Base-by-base conservation (phyloP, 129 eudicot species). In the Pseudognaphalium luteoalbum region DNA sequence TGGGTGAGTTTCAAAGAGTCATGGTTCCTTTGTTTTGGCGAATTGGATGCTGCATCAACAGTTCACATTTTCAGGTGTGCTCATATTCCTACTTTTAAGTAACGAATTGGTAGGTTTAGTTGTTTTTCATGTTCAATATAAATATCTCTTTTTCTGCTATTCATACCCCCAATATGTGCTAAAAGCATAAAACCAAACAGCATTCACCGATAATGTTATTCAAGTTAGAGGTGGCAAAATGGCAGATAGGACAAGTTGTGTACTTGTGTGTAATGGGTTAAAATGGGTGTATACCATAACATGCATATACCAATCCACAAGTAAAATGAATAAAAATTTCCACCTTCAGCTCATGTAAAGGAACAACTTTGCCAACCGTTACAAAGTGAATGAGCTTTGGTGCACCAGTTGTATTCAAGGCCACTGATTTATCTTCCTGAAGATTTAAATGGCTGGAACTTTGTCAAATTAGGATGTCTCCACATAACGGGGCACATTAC, bases 21-120 rank as follows among this genome's bases (percentile, higher is more conserved):
- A 93, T 93, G 98, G 85, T 84, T 81, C 98, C 93, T 1, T 85
- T 93, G 70, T 93, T 93, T 76, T 84, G 86, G 88, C 87, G 98
- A 22, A 81, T 93, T 28, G 87, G 93, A 61, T 85, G 89, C 70
- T 90, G 97, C 84, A 91, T 93, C 69, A 88, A 78, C 83, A 91
- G 97, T 81, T 91, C 42, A 74, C 96, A 91, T 77, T 93, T 93
- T 88, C 98, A 93, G 97, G 98, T 93, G 78, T 56, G 62, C 62
- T 57, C 29, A 0, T 57, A n/a, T 12, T 47, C 54, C 54, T 2
- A 47, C 17, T 1, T 57, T 21, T 20, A 8, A 62, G 22, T 41
- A 12, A 15, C 58, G 0, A 61, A 32, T 37, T 9, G 2, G 3
- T 80, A 30, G 15, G 20, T 66, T 65, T 54, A 25, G 52, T 41